These are phyloP conservation scores for Phalaenopsis hybrid DNA, from an alignment of 116 monocot species.

Conservation along the genomic window DNA sequence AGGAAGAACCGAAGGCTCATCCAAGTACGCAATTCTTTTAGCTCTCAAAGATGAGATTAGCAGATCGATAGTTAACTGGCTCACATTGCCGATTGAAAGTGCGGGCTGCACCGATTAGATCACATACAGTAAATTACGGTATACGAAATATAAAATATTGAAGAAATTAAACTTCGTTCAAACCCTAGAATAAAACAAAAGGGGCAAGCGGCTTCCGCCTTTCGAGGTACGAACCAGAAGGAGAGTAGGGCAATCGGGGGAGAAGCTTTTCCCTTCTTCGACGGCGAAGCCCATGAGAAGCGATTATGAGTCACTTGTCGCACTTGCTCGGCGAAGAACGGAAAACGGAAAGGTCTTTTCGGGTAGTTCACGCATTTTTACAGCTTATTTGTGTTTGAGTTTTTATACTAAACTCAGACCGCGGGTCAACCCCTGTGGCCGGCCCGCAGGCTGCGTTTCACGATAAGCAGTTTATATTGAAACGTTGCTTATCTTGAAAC, in stretches of 20 bases:
- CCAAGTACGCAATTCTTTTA: slow-evolving; percentile 59
- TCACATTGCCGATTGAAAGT: slow-evolving; percentile 91
- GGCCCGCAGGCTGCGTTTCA: no score
- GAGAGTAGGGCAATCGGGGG: slow-evolving; percentile 55
- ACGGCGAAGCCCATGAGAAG: slow-evolving; percentile 42
- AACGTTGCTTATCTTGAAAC: no score
- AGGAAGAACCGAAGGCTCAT: slow-evolving; percentile 80
- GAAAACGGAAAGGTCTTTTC: no score
- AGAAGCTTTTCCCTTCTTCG: slow-evolving; percentile 42
- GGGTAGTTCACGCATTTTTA: no score
- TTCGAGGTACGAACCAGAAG: slow-evolving; percentile 42
- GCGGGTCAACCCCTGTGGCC: no score
- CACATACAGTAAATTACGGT: background rate
- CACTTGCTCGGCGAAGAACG: no score
- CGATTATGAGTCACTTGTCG: background rate
- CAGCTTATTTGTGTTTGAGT: no score
- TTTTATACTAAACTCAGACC: no score
- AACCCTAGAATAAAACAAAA: slow-evolving; percentile 4
- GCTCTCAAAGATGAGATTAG: slow-evolving; percentile 57
- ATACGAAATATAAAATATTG: background rate
- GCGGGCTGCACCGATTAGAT: slow-evolving; percentile 45
- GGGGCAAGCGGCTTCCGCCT: background rate
- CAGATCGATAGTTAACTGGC: slow-evolving; percentile 79
- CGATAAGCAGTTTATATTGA: no score
- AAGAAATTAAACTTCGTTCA: background rate